Base-by-base conservation (phyloP, 1,284 basidiomycete genomes). In the Coniferiporia sulphurascens region DNA sequence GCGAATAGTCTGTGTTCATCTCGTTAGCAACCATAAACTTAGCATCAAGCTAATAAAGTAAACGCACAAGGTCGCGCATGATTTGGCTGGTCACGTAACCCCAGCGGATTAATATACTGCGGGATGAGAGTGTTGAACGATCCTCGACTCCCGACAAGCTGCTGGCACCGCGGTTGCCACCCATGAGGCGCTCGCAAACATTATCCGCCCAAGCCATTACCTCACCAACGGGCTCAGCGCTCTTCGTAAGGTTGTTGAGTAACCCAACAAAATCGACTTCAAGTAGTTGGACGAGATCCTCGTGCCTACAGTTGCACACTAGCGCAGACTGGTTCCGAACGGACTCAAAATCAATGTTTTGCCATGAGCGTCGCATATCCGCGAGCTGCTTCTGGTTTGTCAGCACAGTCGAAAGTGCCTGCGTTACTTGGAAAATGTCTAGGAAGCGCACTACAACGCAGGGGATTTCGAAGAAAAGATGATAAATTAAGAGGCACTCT, bases 21-120 rank as follows among this genome's bases (percentile, higher is more conserved):
- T 48, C 56, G 56, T 57, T 59, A 67, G 66, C 56, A 65, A 58
- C 35, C 55, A 21, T 9, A 44, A 52, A 22, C 22, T 27, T 17
- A n/a, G n/a, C n/a, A n/a, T 27, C 45, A 45, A 35, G 56, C 48
- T 57, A 55, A 56, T 46, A 32, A 52, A 48, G 67, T 59, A 59
- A 46, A 64, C 87, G 73, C 68, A 91, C 89, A 71, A 93, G 74
- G 73, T 93, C 90, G 65, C 90, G 78, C 88, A 93, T 93, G 65
- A 93, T 85, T 72, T 93, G 90, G 72, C 89, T 91, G 32, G 91
- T 93, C 69, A 93, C 91, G 74, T 93, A 93, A 60, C 91, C 90
- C 90, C 90, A 93, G 55, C 91, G 85, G 70, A 93, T 93, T 67
- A 93, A 77, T 54, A 93, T 82, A 69, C 90, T 91, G 64, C 89